These are phyloP conservation scores for Harrya chromipes DNA, from an alignment of 768 basidiomycete species.

Conservation along the genomic window DNA sequence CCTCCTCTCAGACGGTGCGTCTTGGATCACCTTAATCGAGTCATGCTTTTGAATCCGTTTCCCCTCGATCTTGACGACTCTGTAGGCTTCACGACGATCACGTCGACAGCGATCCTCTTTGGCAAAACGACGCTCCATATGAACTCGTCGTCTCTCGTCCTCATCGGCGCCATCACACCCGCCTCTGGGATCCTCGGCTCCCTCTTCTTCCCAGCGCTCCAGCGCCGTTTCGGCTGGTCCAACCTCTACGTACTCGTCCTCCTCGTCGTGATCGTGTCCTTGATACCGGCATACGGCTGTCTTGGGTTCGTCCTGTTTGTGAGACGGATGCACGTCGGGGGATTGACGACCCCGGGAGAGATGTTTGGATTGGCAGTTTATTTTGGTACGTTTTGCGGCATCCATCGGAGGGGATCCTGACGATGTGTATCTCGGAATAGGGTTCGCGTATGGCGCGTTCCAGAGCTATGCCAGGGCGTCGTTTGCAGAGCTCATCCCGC, in stretches of 20 bases:
- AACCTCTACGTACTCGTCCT: constrained; percentile 65
- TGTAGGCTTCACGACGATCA: constrained; percentile 75
- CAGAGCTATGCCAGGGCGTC: constrained; percentile 86
- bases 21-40: not conserved
- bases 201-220: constrained; percentile 73
- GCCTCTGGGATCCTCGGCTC: constrained; percentile 79
- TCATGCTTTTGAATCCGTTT: too few species aligned
- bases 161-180: constrained; percentile 80
- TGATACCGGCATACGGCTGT: constrained; percentile 79
- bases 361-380: constrained; percentile 83
- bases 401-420: not conserved
- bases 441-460: constrained; percentile 83
- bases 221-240: constrained; percentile 59
- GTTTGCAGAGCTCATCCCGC: constrained; percentile 84
- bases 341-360: constrained; percentile 74
- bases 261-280: constrained; percentile 62
- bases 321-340: constrained; percentile 54
- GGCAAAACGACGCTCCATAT: constrained; percentile 87
- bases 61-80: not conserved
- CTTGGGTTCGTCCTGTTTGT: constrained; percentile 68
- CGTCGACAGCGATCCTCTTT: constrained; percentile 88
- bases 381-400: constrained; percentile 52
- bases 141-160: constrained; percentile 69
- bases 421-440: constrained; percentile 26
- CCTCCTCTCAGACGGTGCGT: constrained; percentile 82